Base-by-base conservation (phyloP, 2,329 filamentous ascomycete species). In the Penicillium concentricum region DNA sequence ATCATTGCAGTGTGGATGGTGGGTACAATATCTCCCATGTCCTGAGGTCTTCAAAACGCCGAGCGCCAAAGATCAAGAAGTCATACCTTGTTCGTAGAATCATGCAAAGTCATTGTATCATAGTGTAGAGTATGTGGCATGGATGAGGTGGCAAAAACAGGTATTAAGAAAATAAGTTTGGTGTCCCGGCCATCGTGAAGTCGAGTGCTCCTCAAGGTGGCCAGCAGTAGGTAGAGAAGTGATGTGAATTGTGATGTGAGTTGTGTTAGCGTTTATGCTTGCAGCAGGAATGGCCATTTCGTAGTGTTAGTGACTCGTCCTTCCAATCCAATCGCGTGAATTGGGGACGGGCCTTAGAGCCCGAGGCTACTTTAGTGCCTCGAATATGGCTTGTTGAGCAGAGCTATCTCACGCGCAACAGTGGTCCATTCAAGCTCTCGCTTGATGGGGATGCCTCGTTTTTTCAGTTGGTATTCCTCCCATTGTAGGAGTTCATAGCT, bases 321-420 rank as follows among this genome's bases (percentile, higher is more conserved):
- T 49, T 28, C 10, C 9, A 15, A 28, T 28, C 16, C 12, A 8
- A 16, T n/a, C 4, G 7, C 18, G 12, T 39, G 22, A 16, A 32
- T 43, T 16, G 3, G 20, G 7, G 10, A 16, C 22, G 3, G 20
- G 26, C 10, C 20, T 12, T 26, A 3, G 13, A 37, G 16, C 20
- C 13, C 28, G 37, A 51, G 32, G 20, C n/a, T 30, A 34, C 24
- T 24, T 51, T 58, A 63, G 38, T 72, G 78, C 74, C 89, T 81
- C 18, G 90, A 88, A 75, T 97, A 97, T 16, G 94, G 94, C 67
- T 90, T 87, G 72, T 99, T 99, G 91, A 99, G 95, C 28, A 93
- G 81, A 5, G 94, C 92, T 64, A 99, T 92, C 75, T 97, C 93
- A 63, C 92, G 83, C 7, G 91, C 84, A 59, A 97, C 89, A 46